Conservation (phyloP, 1,284 basidiomycete genomes). For the Mycena sp. region DNA sequence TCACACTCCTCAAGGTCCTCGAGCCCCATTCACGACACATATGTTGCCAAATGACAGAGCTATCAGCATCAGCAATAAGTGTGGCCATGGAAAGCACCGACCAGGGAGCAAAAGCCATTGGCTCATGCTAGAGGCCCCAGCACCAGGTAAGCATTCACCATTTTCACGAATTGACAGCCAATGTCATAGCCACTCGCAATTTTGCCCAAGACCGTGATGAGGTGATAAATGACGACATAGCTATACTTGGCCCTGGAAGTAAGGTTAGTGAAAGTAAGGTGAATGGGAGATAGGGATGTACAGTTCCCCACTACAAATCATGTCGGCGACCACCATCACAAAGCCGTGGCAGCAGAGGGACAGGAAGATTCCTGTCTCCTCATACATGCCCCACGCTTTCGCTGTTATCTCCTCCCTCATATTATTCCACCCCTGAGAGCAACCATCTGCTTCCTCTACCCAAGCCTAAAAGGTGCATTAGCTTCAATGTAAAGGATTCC, state of each 20-base stretch:
- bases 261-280: conserved; percentile 8
- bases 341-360: conserved; percentile 38
- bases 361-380: conserved; percentile 39
- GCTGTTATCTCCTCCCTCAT: conserved; percentile 23
- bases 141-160: conserved; percentile 4
- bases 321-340: conserved; percentile 29
- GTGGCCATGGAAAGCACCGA: conserved; percentile 28
- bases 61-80: conserved; percentile 32
- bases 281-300: conserved; percentile 33
- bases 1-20: conserved; percentile 37
- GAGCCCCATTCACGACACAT: conserved; percentile 28
- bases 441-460: no score
- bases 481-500: no score
- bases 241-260: neutral
- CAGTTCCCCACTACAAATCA: conserved; percentile 42
- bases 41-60: conserved; percentile 21
- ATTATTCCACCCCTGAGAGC: no score
- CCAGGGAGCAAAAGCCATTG: neutral
- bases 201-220: conserved; percentile 3
- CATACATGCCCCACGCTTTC: conserved; percentile 34
- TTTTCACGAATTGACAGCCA: conserved; percentile 20
- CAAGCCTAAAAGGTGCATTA: no score
- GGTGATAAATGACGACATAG: conserved; percentile 2
- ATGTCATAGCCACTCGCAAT: conserved; percentile 25
- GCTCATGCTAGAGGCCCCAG: conserved; percentile 5